A percentile compares a stretch with the other conserved stretches of the same genome.
These are phyloP conservation scores for Melampsora americana DNA, from an alignment of 1,284 basidiomycete genomes.

Conservation along the genomic window DNA sequence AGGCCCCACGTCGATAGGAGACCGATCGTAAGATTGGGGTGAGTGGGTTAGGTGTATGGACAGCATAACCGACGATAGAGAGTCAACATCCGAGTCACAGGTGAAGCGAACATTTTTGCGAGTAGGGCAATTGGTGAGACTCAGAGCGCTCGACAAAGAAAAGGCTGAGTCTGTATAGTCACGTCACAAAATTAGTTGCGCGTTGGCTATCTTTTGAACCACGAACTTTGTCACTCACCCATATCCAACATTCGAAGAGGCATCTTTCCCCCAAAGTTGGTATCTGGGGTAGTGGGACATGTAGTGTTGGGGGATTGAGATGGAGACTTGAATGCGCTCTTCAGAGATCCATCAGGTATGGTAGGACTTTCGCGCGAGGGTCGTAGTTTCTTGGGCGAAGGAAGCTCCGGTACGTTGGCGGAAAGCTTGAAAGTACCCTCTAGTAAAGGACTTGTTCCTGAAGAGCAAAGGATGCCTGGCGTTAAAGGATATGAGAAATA, in stretches of 20 bases:
- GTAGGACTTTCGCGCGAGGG: not conserved
- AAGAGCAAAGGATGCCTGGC: not conserved
- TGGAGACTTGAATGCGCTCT: conserved; percentile 1
- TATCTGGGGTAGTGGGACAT: not conserved
- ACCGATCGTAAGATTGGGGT: conserved; percentile 3
- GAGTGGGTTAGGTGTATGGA: not conserved
- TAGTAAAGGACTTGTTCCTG: too few relatives aligned
- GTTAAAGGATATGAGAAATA: not conserved
- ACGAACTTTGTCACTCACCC: not conserved
- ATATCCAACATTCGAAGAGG: not conserved
- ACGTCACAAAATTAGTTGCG: not conserved
- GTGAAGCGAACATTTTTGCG: not conserved
- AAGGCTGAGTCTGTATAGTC: not conserved
- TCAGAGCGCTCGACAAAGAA: not conserved
- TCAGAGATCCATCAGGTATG: not conserved
- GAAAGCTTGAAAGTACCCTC: not conserved
- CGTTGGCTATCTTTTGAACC: not conserved
- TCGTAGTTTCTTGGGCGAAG: not conserved
- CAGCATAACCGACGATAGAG: not conserved
- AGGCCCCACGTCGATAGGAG: not conserved
- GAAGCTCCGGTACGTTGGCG: not conserved
- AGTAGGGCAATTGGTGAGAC: not conserved
- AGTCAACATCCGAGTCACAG: not conserved
- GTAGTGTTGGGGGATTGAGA: not conserved
- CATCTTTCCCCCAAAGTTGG: not conserved